Evolutionary conservation across 2,329 filamentous ascomycete genomes (phyloP).

Genomic region (Pestalotiopsis sp.): DNA sequence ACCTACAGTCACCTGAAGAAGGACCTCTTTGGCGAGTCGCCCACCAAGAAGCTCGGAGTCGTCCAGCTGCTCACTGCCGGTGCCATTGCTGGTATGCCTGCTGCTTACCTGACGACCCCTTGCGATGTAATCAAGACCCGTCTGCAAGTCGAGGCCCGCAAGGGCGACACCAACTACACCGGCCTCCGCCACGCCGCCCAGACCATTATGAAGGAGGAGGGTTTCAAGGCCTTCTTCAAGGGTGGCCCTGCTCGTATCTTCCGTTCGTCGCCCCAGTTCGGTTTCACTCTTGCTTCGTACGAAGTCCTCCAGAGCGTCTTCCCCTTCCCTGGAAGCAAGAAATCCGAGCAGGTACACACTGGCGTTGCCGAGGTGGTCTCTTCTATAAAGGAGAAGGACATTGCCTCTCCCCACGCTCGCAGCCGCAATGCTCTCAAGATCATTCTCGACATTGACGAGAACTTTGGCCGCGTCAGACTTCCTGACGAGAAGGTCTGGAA

Average conservation of each 20-base stretch:
- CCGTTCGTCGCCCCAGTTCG: slow-evolving; percentile 94
- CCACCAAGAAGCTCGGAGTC: slow-evolving; percentile 84
- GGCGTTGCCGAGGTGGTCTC: slow-evolving; percentile 66
- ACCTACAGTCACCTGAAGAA: slow-evolving; percentile 93
- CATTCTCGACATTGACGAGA: slow-evolving; percentile 89
- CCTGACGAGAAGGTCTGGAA: slow-evolving; percentile 56
- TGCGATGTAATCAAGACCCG: slow-evolving; percentile 99
- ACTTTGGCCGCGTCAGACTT: slow-evolving; percentile 78
- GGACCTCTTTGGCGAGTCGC: slow-evolving; percentile 89
- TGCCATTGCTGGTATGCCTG: slow-evolving; percentile 91
- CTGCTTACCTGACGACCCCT: slow-evolving; percentile 92
- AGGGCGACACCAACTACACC: slow-evolving; percentile 88
- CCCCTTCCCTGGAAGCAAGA: slow-evolving; percentile 70
- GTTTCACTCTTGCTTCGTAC: slow-evolving; percentile 94
- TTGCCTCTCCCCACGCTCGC: slow-evolving; percentile 53
- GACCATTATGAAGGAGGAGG: slow-evolving; percentile 87
- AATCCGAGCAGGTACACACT: slow-evolving; percentile 53
- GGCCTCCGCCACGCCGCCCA: slow-evolving; percentile 82
- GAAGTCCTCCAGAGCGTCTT: slow-evolving; percentile 83
- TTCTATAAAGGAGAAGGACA: slow-evolving; percentile 62
- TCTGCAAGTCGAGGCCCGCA: slow-evolving; percentile 94
- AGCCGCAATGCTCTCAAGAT: slow-evolving; percentile 94
- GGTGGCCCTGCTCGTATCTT: slow-evolving; percentile 93
- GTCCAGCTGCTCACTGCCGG: slow-evolving; percentile 90
- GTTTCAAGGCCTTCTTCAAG: slow-evolving; percentile 97